Percentiles rank a stretch among this genome's conserved stretches.
These are phyloP conservation scores for Biscogniauxia mediterranea DNA, from an alignment of 2,329 filamentous ascomycete genomes.

Conservation along the genomic window DNA sequence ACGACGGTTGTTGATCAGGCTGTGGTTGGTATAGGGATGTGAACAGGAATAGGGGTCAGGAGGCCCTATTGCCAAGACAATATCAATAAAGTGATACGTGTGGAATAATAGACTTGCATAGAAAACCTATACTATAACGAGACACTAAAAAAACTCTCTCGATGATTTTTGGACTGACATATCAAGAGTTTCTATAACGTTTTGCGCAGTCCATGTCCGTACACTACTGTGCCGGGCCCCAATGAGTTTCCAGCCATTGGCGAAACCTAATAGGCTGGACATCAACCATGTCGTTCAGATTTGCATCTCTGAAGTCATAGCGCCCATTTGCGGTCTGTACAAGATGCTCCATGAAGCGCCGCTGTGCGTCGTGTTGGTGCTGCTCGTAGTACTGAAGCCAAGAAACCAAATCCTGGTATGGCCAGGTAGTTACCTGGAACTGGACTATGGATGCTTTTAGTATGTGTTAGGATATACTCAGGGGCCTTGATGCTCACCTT, in stretches of 20 bases:
- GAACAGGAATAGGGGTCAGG: too few relatives aligned
- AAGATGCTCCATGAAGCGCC: slow-evolving; percentile 58
- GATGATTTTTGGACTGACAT: not conserved
- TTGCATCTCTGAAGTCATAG: slow-evolving; percentile 62
- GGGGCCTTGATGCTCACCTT: slow-evolving; percentile 38
- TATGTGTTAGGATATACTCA: slow-evolving; percentile 6
- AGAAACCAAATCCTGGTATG: slow-evolving; percentile 40
- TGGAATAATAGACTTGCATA: too few relatives aligned
- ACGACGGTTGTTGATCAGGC: too few relatives aligned
- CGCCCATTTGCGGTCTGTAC: slow-evolving; percentile 66
- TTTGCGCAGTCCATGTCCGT: not conserved
- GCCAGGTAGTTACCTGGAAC: slow-evolving; percentile 35
- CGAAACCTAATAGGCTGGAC: slow-evolving; percentile 51
- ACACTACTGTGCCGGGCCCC: slow-evolving; percentile 34
- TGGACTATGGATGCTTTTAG: slow-evolving; percentile 20
- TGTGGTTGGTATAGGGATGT: too few relatives aligned
- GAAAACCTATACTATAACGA: too few relatives aligned
- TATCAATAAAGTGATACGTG: too few relatives aligned
- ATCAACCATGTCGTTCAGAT: slow-evolving; percentile 53
- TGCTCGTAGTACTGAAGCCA: slow-evolving; percentile 44
- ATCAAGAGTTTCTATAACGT: not conserved
- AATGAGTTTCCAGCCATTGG: slow-evolving; percentile 52
- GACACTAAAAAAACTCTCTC: not conserved
- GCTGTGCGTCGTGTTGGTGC: slow-evolving; percentile 47
- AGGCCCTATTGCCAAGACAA: too few relatives aligned